Conservation (phyloP, 805 yeast species). For the Metschnikowia lochheadii region DNA sequence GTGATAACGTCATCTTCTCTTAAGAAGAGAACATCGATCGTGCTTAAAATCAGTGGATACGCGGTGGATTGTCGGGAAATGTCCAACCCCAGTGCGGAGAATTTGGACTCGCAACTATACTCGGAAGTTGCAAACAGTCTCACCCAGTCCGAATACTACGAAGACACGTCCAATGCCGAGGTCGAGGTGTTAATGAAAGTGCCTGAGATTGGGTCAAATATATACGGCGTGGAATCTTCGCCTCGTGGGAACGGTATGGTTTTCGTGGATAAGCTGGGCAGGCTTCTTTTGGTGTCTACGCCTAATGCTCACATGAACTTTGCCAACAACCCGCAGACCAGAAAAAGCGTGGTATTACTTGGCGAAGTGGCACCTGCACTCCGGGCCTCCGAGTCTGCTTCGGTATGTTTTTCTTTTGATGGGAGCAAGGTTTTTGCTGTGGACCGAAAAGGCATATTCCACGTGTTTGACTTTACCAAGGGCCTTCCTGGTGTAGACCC, state of each 20-base stretch:
- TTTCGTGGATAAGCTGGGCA: constrained; percentile 73
- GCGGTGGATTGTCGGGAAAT: constrained; percentile 37
- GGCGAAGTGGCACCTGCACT: constrained; percentile 78
- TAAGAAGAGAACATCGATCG: constrained; percentile 29
- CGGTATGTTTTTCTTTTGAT: constrained; percentile 68
- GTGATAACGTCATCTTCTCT: constrained; percentile 37
- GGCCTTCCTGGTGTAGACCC: constrained; percentile 68
- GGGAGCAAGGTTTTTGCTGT: constrained; percentile 75
- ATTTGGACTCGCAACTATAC: constrained; percentile 1
- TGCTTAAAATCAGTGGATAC: constrained; percentile 38
- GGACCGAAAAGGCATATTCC: constrained; percentile 77
- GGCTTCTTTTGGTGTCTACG: constrained; percentile 63
- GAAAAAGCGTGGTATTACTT: constrained; percentile 57
- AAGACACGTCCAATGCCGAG: constrained; percentile 20
- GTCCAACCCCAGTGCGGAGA: neutral
- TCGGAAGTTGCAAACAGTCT: neutral
- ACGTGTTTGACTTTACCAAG: constrained; percentile 83
- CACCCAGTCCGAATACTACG: constrained; percentile 7
- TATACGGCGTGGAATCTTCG: constrained; percentile 69
- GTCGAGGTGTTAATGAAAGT: constrained; percentile 45
- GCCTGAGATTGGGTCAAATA: constrained; percentile 76
- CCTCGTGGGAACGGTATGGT: constrained; percentile 88
- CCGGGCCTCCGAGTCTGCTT: constrained; percentile 71
- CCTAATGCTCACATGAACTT: constrained; percentile 37
- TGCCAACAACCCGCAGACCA: constrained; percentile 13